A percentile compares a stretch with the other conserved stretches of the same genome.
Evolutionary conservation across 306 rosid genomes (phyloP).

Genomic region (Vicia villosa): DNA sequence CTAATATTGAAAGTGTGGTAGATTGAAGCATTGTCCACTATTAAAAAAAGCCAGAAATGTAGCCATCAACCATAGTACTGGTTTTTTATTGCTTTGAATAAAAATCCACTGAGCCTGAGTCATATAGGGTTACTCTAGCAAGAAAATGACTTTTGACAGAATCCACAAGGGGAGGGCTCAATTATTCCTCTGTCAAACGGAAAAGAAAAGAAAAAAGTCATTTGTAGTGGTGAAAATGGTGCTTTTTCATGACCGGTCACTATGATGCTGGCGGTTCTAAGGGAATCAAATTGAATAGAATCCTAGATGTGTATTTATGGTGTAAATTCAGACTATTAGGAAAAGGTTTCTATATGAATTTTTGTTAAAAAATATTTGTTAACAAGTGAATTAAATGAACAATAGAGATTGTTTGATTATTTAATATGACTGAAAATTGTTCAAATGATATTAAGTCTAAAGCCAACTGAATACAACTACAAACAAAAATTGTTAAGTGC

Average conservation of each 20-base stretch:
- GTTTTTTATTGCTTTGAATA: slow-evolving; percentile 1
- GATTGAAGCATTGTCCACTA: slow-evolving; percentile 35
- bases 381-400: too few relatives aligned
- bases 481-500: too few relatives aligned
- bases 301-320: slow-evolving; percentile 14
- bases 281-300: background rate
- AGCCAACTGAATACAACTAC: too few relatives aligned
- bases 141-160: slow-evolving; percentile 30
- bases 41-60: slow-evolving; percentile 21
- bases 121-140: slow-evolving; percentile 1
- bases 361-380: too few relatives aligned
- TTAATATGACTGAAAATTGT: too few relatives aligned
- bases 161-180: background rate
- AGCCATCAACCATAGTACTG: slow-evolving; percentile 33
- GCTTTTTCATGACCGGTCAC: slow-evolving; percentile 4
- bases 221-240: background rate
- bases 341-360: background rate
- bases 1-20: background rate
- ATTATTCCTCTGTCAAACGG: slow-evolving; percentile 30
- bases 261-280: background rate
- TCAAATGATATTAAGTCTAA: too few relatives aligned
- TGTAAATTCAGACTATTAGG: slow-evolving; percentile 12
- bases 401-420: too few relatives aligned
- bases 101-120: background rate
- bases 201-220: background rate